Conservation (phyloP, 768 basidiomycete species). For the Floccularia luteovirens region DNA sequence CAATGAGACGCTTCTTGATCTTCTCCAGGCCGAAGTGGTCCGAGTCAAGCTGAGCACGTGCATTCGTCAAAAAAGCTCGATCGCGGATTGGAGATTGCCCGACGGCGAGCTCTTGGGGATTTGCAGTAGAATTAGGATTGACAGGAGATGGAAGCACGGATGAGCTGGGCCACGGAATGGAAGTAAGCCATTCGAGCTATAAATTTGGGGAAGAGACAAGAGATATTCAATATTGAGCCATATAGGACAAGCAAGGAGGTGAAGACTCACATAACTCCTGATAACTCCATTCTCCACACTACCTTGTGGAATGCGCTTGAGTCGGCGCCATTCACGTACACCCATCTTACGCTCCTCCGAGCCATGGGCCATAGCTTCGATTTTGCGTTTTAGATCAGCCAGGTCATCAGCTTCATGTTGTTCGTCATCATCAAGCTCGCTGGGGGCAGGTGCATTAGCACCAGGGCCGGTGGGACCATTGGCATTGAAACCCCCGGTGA, state of each 20-base stretch:
- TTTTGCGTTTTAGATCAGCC: constrained; percentile 60
- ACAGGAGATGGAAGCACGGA: constrained; percentile 9
- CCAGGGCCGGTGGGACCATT: constrained; percentile 11
- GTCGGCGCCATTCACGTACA: constrained; percentile 73
- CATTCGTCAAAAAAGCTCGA: constrained; percentile 52
- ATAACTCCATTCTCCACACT: constrained; percentile 91
- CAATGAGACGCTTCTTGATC: constrained; percentile 86
- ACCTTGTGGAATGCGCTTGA: constrained; percentile 84
- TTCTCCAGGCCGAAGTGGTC: constrained; percentile 92
- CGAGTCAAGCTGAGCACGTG: constrained; percentile 75
- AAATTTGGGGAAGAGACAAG: constrained; percentile 8
- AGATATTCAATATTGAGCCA: neutral
- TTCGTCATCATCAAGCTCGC: constrained; percentile 70
- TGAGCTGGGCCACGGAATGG: constrained; percentile 74
- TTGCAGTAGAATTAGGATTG: constrained; percentile 8
- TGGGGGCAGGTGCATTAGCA: constrained; percentile 20
- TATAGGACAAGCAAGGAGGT: neutral
- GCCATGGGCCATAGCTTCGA: constrained; percentile 66
- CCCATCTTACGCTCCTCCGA: constrained; percentile 81
- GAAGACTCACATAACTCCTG: constrained; percentile 59
- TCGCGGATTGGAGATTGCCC: constrained; percentile 9
- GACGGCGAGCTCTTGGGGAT: constrained; percentile 21
- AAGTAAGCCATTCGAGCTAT: constrained; percentile 87
- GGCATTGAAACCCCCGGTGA: constrained; percentile 6
- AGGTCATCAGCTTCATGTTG: constrained; percentile 78